These are phyloP conservation scores for Dalbergia oliveri DNA, from an alignment of 306 rosid genomes.

Conservation along the genomic window DNA sequence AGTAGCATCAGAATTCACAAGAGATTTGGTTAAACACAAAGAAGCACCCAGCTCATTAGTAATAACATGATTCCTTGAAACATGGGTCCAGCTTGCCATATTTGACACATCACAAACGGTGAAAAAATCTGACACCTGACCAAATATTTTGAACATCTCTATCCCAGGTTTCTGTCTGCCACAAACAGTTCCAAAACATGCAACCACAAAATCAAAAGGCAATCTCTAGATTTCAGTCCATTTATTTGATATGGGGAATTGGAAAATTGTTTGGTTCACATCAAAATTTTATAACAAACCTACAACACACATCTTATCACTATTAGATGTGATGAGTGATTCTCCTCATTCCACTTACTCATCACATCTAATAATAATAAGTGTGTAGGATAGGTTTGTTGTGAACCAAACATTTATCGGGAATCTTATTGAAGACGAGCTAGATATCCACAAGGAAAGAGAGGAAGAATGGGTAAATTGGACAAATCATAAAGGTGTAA, in stretches of 20 bases:
- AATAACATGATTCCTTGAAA: slow-evolving; percentile 77
- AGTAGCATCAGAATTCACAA: slow-evolving; percentile 88
- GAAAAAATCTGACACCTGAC: slow-evolving; percentile 92
- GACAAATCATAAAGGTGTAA: too few relatives aligned
- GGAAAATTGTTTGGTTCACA: too few relatives aligned
- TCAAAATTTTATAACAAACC: too few relatives aligned
- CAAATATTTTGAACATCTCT: slow-evolving; percentile 99
- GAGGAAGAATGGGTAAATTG: too few relatives aligned
- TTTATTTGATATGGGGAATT: slow-evolving; percentile 69
- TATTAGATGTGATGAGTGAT: too few relatives aligned
- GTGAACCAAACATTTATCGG: too few relatives aligned
- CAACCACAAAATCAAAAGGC: slow-evolving; percentile 81
- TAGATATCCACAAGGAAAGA: too few relatives aligned
- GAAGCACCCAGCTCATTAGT: slow-evolving; percentile 92
- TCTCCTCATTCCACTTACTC: too few relatives aligned
- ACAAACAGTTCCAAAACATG: slow-evolving; percentile 89
- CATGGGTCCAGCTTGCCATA: slow-evolving; percentile 77
- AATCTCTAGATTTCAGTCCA: slow-evolving; percentile 89
- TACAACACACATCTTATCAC: too few relatives aligned
- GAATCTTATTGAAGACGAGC: too few relatives aligned
- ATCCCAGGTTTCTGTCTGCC: slow-evolving; percentile 81
- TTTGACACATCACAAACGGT: slow-evolving; percentile 84
- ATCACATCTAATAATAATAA: too few relatives aligned
- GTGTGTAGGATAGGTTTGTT: too few relatives aligned
- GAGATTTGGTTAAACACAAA: slow-evolving; percentile 85